Evolutionary conservation across 2,329 filamentous ascomycete genomes (phyloP).

Genomic region (Chalara sp.): DNA sequence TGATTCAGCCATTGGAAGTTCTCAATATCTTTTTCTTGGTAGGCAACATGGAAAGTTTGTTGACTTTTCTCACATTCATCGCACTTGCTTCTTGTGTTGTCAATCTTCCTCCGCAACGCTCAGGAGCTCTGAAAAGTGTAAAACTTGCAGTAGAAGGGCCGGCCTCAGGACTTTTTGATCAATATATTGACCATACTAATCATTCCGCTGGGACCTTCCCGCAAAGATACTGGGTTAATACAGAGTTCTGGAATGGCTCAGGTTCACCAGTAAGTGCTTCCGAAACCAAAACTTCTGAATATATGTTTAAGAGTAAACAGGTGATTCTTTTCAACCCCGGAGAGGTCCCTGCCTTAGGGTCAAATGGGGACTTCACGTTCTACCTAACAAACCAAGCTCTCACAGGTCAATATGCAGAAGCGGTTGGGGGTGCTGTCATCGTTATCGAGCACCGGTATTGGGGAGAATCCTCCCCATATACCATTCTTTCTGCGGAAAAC

Average conservation of each 20-base stretch:
- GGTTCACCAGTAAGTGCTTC: slow-evolving; percentile 38
- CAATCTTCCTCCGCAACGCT: too few relatives aligned
- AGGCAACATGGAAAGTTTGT: too few relatives aligned
- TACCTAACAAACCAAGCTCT: slow-evolving; percentile 30
- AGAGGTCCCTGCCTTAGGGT: slow-evolving; percentile 37
- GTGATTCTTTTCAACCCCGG: slow-evolving; percentile 41
- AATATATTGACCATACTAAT: slow-evolving; percentile 49
- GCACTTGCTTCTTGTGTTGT: too few relatives aligned
- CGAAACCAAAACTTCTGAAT: slow-evolving; percentile 16
- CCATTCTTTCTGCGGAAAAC: slow-evolving; percentile 40
- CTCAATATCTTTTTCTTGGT: too few relatives aligned
- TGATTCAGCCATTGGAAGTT: too few relatives aligned
- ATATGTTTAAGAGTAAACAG: slow-evolving; percentile 2
- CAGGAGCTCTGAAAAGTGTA: too few relatives aligned
- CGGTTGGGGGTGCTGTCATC: slow-evolving; percentile 42
- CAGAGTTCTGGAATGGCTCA: slow-evolving; percentile 42
- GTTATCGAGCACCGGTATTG: slow-evolving; percentile 51
- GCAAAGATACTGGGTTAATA: slow-evolving; percentile 44
- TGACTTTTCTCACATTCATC: too few relatives aligned
- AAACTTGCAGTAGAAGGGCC: too few relatives aligned
- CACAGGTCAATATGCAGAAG: slow-evolving; percentile 40
- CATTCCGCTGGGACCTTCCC: slow-evolving; percentile 43
- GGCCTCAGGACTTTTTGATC: slow-evolving; percentile 33
- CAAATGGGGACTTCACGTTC: slow-evolving; percentile 37
- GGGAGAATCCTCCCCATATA: slow-evolving; percentile 44